Base-by-base conservation (phyloP, 176 grass and related monocot genomes). In the Zoysia japonica region DNA sequence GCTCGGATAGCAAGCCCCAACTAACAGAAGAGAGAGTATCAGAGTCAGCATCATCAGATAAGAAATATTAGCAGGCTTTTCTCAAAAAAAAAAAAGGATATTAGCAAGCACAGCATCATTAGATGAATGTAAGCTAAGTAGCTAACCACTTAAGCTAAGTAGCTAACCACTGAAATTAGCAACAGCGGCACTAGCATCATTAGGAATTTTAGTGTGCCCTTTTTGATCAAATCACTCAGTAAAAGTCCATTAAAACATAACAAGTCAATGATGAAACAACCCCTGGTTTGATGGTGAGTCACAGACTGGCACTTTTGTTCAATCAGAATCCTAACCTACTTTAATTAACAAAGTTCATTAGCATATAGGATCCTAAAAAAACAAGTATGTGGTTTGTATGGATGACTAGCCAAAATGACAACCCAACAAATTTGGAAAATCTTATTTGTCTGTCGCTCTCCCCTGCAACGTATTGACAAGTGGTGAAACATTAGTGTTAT, bases 1-100 rank as follows among this genome's bases (percentile, higher is more conserved):
- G 92, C 82, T 74, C 96, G 84, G 61, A 99, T 95, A 28, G 86
- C 79, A 80, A 99, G 76, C 66, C 96, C 96, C 56, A 95, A 52
- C 96, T 95, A 75, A 28, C 63, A 82, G 9, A 37, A 81, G 15
- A 78, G 7, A 67, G n/a, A 28, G 14, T 49, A 77, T 66, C 4
- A 5, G 8, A 70, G 59, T 71, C 38, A 80, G 59, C 2, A 76
- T 75, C 2, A 76, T 75, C 47, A 70, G 47, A 44, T 35, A 72
- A 47, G 4, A 49, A 83, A 14, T 62, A 80, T 45, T 12, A 57
- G 42, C 17, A 79, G 41, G 50, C 14, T 28, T 28, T 28, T 28
- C 28, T 28, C 28, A 28, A 28, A 28, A 28, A 28, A 28, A 28
- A 28, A 28, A 28, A 28, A 28, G 28, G 28, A 14, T 62, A 80